phyloP scores from a whole-genome alignment of 2,329 filamentous ascomycete genomes.

The Trichoderma hamatum region DNA sequence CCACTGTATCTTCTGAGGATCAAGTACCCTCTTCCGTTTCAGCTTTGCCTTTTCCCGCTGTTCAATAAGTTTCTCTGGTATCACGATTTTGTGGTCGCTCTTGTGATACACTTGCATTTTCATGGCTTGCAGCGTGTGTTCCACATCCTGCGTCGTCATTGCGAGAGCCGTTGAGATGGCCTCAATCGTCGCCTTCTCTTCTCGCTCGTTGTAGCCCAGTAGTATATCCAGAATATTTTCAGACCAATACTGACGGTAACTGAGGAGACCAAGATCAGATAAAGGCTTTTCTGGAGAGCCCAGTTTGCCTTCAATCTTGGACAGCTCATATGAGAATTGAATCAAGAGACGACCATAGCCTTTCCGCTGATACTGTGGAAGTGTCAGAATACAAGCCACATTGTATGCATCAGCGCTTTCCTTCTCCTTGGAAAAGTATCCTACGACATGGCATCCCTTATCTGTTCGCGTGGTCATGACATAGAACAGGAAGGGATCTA shows the following conservation, averaged over 20 bases:
- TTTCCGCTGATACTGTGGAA: slow-evolving; percentile 94
- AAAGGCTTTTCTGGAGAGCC: slow-evolving; percentile 96
- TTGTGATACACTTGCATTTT: slow-evolving; percentile 97
- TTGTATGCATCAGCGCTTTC: slow-evolving; percentile 97
- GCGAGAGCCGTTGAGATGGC: slow-evolving; percentile 76
- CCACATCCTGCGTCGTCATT: slow-evolving; percentile 97
- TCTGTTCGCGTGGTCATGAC: slow-evolving; percentile 92
- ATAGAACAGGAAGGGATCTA: slow-evolving; percentile 99
- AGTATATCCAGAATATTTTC: slow-evolving; percentile 90
- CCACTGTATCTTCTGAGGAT: slow-evolving; percentile 82
- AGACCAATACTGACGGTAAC: slow-evolving; percentile 97
- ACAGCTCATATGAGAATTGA: slow-evolving; percentile 96
- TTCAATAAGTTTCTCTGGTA: slow-evolving; percentile 81
- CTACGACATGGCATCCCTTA: slow-evolving; percentile 91
- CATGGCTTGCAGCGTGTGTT: slow-evolving; percentile 90
- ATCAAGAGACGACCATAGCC: slow-evolving; percentile 93
- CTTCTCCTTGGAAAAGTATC: slow-evolving; percentile 99
- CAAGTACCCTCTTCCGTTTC: slow-evolving; percentile 77
- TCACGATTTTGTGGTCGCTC: slow-evolving; percentile 93
- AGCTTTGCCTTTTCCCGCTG: slow-evolving; percentile 78
- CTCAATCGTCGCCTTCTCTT: slow-evolving; percentile 80
- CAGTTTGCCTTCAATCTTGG: slow-evolving; percentile 90
- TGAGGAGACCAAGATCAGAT: slow-evolving; percentile 87
- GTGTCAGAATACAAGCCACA: slow-evolving; percentile 93
- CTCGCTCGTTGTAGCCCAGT: slow-evolving; percentile 68